Percentiles rank a stretch among this genome's conserved stretches.
These are phyloP conservation scores for Penicillium bovifimosum DNA, from an alignment of 495 filamentous ascomycete species.

Conservation along the genomic window DNA sequence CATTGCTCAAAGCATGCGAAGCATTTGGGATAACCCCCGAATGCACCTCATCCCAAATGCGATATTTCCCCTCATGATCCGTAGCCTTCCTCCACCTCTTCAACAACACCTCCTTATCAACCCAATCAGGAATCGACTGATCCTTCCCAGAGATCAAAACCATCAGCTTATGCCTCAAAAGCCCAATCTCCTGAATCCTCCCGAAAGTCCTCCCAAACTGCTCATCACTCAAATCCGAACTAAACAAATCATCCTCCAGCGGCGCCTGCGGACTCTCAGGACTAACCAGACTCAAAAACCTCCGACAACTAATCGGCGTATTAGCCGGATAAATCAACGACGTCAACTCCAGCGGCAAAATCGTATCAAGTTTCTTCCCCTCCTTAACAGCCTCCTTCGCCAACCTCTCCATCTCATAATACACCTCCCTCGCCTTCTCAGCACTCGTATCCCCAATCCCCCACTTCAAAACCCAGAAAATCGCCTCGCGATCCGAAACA, in stretches of 20 bases:
- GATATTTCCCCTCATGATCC: slow-evolving; percentile 18
- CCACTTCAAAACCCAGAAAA: slow-evolving; percentile 31
- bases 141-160: slow-evolving; percentile 65
- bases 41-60: slow-evolving; percentile 36
- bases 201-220: slow-evolving; percentile 59
- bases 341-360: slow-evolving; percentile 34
- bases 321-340: slow-evolving; percentile 28
- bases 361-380: slow-evolving; percentile 20
- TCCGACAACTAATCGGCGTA: slow-evolving; percentile 54
- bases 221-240: slow-evolving; percentile 63
- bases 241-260: slow-evolving; percentile 84
- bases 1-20: slow-evolving; percentile 44
- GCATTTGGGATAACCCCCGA: slow-evolving; percentile 40
- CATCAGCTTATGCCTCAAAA: slow-evolving; percentile 44
- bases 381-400: slow-evolving; percentile 23
- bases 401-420: slow-evolving; percentile 21
- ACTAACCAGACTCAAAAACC: slow-evolving; percentile 62
- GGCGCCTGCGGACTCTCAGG: slow-evolving; percentile 42
- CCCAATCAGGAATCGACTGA: slow-evolving; percentile 55
- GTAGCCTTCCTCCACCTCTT: slow-evolving; percentile 58
- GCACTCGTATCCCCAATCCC: slow-evolving; percentile 20
- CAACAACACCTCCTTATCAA: slow-evolving; percentile 62
- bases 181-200: slow-evolving; percentile 43
- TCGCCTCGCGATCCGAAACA: slow-evolving; percentile 66
- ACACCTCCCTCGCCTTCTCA: slow-evolving; percentile 18